Evolutionary conservation across 2,329 filamentous ascomycete genomes (phyloP).

Genomic region (Gnomoniopsis smithogilvyi): DNA sequence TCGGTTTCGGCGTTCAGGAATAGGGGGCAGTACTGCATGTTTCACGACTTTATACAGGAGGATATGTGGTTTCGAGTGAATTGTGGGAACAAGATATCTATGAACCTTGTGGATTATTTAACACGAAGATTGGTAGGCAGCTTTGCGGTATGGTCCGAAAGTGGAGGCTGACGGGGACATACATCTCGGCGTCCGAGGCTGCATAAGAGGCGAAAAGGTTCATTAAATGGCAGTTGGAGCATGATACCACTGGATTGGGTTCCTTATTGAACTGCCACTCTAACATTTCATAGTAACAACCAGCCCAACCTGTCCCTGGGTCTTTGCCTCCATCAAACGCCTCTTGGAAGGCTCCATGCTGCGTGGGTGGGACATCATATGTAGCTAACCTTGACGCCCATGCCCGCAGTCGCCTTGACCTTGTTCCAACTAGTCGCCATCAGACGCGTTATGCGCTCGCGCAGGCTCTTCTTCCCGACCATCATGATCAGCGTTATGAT

Average conservation of each 20-base stretch:
- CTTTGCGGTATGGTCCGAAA: too few relatives aligned
- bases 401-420: constrained; percentile 78
- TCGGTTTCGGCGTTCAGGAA: constrained; percentile 14
- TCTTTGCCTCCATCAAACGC: background rate
- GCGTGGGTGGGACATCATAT: constrained; percentile 54
- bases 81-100: background rate
- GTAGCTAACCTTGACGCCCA: constrained; percentile 97
- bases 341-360: background rate
- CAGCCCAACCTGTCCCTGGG: background rate
- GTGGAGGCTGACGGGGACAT: background rate
- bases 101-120: background rate
- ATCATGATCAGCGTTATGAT: constrained; percentile 74
- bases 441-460: constrained; percentile 69
- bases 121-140: too few relatives aligned
- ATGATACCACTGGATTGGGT: constrained; percentile 7
- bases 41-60: background rate
- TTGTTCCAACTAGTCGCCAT: constrained; percentile 75
- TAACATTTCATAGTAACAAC: constrained; percentile 4
- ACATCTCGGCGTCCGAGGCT: background rate
- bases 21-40: background rate
- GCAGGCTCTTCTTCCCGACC: constrained; percentile 69
- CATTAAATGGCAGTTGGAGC: background rate
- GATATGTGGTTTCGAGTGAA: too few relatives aligned
- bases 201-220: background rate
- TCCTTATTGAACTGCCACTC: constrained; percentile 6